Base-by-base conservation (phyloP, 768 basidiomycete genomes). In the Xerocomellus intermedius region DNA sequence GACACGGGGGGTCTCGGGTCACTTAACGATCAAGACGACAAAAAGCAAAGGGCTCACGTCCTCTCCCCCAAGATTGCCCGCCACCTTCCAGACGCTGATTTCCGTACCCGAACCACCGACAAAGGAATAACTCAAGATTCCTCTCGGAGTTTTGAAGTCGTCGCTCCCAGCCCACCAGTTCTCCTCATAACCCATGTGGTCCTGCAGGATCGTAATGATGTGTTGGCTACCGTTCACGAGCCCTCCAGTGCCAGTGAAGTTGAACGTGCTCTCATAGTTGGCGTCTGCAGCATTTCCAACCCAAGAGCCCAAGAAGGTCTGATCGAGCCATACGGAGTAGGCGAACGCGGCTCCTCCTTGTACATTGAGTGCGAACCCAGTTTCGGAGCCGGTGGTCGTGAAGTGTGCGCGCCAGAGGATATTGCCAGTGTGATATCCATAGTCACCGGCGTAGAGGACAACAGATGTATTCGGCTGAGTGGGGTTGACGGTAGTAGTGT, bases 361-460 rank as follows among this genome's bases (percentile, higher is more conserved):
- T 6, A 82, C 62, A 35, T 73, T 59, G 22, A 73, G 64, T 21
- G 49, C 70, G 60, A 82, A 73, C 2, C 71, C 79, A 1, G 73
- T 77, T 64, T 82, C 80, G 10, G 66, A 53, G 7, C 79, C 78
- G 0, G 74, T 75, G 5, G 79, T 76, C 39, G 58, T 75, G 68
- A 82, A 82, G 50, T 79, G 78, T 14, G 73, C 80, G 7, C 80
- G 74, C 79, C 79, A 82, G 28, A 82, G 57, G 49, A 81, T 77
- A 57, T 77, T 80, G 2, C 80, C 80, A 3, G 76, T 80, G 63
- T 80, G 79, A 58, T 71, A 81, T 13, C 78, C 79, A 48, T 81
- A 81, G 45, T 81, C 77, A 42, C 79, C 76, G 1, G 77, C 74
- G 44, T 75, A 80, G 7, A 82, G 73, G 16, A 78, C 74, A 5